Evolutionary conservation across 495 filamentous ascomycete species (phyloP), one percentile per base, ranked within the genome.

Genomic region (Penicillium tannophilum): DNA sequence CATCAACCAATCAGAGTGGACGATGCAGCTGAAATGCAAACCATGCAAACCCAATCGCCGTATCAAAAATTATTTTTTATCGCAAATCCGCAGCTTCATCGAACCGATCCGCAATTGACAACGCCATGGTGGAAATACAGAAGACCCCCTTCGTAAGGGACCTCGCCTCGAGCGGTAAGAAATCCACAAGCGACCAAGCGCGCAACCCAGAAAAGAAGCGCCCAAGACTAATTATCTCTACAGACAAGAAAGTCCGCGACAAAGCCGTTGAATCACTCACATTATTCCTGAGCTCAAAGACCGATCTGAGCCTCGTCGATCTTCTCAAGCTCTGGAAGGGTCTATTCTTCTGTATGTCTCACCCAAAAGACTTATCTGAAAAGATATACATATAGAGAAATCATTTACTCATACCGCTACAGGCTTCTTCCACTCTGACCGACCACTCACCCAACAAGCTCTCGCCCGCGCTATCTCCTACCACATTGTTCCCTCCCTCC

Each of bases 311-410:
- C 14, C 79, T 86, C 19, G 72, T 95, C 62, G 93, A 98, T 50
- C 78, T 90, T 33, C 80, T 95, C 54, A 97, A 97, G 76, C 82
- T 98, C 59, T 97, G 93, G 92, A 97, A 96, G 74, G 94, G 93
- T 36, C 85, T 98, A 24, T 98, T 95, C 78, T 98, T 89, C 83
- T 94, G 92, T 88, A 75, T 9, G 72, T 67, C 1, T 28, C 28
- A 4, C 28, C 4, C 28, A 28, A 7, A 7, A 28, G 6, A 28
- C 6, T 28, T 7, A 3, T 28, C 28, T 28, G 28, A 28, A 23
- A 23, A 7, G 28, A 4, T 28, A 28, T 28, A 28, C 6, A 4
- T 4, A 28, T 28, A 28, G 28, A 3, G 26, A 30, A 26, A 14
- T 10, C 30, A 54, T 30, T 30, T 45, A 46, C 26, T 55, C 36